Percentiles rank a stretch among this genome's conserved stretches.
phyloP scores from a whole-genome alignment of 768 basidiomycete species.

The Collybia sp. region DNA sequence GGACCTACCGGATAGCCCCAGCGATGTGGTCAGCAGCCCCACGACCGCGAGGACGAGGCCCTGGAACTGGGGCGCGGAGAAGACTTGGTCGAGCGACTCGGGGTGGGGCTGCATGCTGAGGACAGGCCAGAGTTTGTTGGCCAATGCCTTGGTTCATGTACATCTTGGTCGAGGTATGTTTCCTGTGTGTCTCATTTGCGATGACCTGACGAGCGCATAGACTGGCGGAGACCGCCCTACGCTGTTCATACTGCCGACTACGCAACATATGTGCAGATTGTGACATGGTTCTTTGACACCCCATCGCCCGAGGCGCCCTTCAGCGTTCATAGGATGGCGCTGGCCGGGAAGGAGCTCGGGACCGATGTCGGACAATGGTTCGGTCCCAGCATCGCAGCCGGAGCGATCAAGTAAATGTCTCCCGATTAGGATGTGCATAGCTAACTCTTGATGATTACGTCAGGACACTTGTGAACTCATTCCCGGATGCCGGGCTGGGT shows the following conservation, averaged over 20 bases:
- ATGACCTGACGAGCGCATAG: constrained; percentile 31
- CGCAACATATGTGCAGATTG: constrained; percentile 83
- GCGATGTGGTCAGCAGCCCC: constrained; percentile 21
- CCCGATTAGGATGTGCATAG: background rate
- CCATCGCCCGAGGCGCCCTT: constrained; percentile 84
- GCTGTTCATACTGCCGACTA: constrained; percentile 59
- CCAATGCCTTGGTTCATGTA: constrained; percentile 69
- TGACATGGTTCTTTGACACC: constrained; percentile 95
- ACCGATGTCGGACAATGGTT: constrained; percentile 98
- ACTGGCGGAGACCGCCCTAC: constrained; percentile 78
- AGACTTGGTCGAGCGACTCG: constrained; percentile 79
- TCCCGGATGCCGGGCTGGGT: constrained; percentile 75
- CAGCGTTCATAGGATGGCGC: constrained; percentile 93
- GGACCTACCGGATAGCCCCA: constrained; percentile 22
- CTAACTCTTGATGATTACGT: constrained; percentile 1
- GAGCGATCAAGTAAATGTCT: constrained; percentile 76
- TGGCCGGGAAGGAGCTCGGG: constrained; percentile 91
- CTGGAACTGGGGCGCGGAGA: constrained; percentile 72
- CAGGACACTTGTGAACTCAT: constrained; percentile 74
- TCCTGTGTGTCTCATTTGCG: background rate
- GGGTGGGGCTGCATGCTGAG: constrained; percentile 94
- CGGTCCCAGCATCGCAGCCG: constrained; percentile 95
- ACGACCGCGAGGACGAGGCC: constrained; percentile 39
- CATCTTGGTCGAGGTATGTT: constrained; percentile 49
- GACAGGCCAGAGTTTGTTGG: constrained; percentile 81